Base-by-base conservation (phyloP, 768 basidiomycete genomes). In the Phylloporus arenicola region DNA sequence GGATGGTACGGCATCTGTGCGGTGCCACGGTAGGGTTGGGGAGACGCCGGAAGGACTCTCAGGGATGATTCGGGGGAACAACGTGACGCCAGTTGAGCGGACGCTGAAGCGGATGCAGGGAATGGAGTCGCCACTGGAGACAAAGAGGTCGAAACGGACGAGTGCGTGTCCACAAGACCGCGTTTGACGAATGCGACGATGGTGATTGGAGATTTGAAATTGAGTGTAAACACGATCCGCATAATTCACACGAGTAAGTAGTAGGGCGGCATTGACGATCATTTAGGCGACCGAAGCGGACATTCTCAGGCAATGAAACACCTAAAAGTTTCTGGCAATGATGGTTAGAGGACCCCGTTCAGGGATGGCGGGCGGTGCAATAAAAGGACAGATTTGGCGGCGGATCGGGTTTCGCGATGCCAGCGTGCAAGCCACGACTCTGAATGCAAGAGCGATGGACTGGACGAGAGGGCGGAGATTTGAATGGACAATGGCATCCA, bases 41-140 rank as follows among this genome's bases (percentile, higher is more conserved):
- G 67, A 60, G 22, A 31, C 31, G 35, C 48, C 48, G 42, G 61
- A 57, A 54, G 49, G 47, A 25, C 34, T 56, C 27, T 57, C 47
- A 52, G 57, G 54, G 30, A 8, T 53, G 45, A 54, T 42, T 55
- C 57, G 57, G 43, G 17, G 41, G 24, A 70, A 73, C 57, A 79
- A 81, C 54, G 76, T 80, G 50, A 83, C 80, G 14, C 81, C 82
- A 27, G 71, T 82, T 29, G 72, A 79, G 50, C 74, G 77, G 5
- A 27, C 6, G 30, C 6, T 57, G 27, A 59, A 54, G 33, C 64
- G 63, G 40, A 49, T 59, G 40, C 63, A 65, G 42, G 53, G 50
- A 31, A 27, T 61, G 50, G 68, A 67, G 43, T 67, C 66, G 24
- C 66, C 66, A 10, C 35, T 67, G 4, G 65, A 57, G 12, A 53